A percentile compares a stretch with the other conserved stretches of the same genome.
Conservation (phyloP, 2,329 filamentous ascomycete genomes). For the Cordyceps militaris region DNA sequence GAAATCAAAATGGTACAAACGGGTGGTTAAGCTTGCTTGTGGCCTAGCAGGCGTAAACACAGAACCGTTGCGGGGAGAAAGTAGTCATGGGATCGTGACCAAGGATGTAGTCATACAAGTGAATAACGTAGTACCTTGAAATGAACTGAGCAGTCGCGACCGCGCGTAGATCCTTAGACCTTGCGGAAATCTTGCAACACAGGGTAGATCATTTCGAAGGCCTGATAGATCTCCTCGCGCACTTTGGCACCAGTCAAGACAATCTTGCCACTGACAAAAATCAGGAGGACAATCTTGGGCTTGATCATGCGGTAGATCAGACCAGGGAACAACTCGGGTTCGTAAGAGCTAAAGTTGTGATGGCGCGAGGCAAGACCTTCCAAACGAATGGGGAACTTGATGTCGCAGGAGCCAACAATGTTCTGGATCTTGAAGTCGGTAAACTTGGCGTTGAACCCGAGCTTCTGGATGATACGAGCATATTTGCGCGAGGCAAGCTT, state of each 20-base stretch:
- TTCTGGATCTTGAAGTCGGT: slow-evolving; percentile 99
- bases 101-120: slow-evolving; percentile 37
- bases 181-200: slow-evolving; percentile 71
- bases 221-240: slow-evolving; percentile 94
- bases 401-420: slow-evolving; percentile 96
- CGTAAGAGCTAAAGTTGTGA: slow-evolving; percentile 99
- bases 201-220: slow-evolving; percentile 95
- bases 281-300: slow-evolving; percentile 95
- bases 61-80: slow-evolving; percentile 22
- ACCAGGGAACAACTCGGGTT: slow-evolving; percentile 96
- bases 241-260: slow-evolving; percentile 97
- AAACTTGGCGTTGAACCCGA: slow-evolving; percentile 98
- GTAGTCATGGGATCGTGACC: slow-evolving; percentile 41
- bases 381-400: slow-evolving; percentile 97
- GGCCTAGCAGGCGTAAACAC: slow-evolving; percentile 20
- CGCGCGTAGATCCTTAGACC: slow-evolving; percentile 35
- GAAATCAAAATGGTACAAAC: slow-evolving; percentile 34
- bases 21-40: slow-evolving; percentile 17
- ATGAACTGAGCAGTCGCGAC: neutral
- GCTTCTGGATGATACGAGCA: slow-evolving; percentile 98
- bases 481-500: slow-evolving; percentile 97
- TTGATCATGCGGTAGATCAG: slow-evolving; percentile 99
- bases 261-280: slow-evolving; percentile 98
- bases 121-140: slow-evolving; percentile 13
- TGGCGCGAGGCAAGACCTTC: slow-evolving; percentile 94